phyloP scores from a whole-genome alignment of 345 rosid genomes.

The Acer saccharum region DNA sequence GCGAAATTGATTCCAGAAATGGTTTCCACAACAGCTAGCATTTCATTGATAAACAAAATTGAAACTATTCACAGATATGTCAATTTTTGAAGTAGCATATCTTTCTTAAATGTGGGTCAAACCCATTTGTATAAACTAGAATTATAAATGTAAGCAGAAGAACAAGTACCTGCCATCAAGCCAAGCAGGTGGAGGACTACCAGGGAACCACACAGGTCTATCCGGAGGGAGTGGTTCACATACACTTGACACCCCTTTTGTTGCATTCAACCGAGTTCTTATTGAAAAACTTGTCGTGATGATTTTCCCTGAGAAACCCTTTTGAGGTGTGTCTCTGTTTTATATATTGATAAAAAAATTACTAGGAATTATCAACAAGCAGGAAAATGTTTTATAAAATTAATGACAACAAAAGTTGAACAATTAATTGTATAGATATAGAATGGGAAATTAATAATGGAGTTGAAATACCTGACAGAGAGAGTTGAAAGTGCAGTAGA shows the following conservation, averaged over 20 bases:
- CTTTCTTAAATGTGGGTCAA: not conserved
- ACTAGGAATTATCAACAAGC: not conserved
- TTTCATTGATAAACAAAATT: not conserved
- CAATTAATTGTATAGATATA: no score
- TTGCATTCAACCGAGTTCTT: constrained; percentile 43
- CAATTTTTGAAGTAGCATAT: not conserved
- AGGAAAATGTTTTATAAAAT: not conserved
- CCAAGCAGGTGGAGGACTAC: constrained; percentile 85
- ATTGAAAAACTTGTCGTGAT: constrained; percentile 3
- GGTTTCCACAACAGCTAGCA: not conserved
- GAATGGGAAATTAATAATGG: no score
- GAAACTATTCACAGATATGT: no score
- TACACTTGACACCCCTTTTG: constrained; percentile 79
- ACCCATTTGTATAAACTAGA: not conserved
- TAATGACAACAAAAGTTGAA: no score
- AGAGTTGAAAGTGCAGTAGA: constrained; percentile 35
- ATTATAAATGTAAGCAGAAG: not conserved
- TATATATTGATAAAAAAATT: not conserved
- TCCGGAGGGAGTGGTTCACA: constrained; percentile 96
- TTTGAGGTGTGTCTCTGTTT: constrained; percentile 24
- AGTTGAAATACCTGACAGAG: constrained; percentile 26
- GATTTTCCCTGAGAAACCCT: constrained; percentile 7
- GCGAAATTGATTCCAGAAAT: not conserved
- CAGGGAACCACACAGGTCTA: constrained; percentile 95
- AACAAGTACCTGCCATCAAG: constrained; percentile 77